Evolutionary conservation across 768 basidiomycete genomes (phyloP), one percentile per base, ranked within the genome.

Genomic region (Naematelia encephala): DNA sequence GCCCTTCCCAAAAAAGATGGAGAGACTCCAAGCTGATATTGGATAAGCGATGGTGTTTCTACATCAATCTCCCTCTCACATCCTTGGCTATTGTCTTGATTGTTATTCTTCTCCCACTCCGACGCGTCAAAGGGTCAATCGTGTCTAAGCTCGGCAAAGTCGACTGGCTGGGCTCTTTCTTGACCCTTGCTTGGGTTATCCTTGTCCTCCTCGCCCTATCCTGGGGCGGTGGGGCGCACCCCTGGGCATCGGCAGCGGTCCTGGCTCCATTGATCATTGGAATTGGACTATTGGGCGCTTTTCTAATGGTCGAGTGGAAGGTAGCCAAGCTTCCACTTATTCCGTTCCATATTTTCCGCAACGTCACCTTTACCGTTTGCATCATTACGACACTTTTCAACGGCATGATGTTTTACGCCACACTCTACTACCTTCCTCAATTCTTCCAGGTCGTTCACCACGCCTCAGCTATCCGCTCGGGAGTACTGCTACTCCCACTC

Each of bases 391-490:
- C 87, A 80, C 85, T 88, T 72, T 80, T 87, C 66, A 85, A 84
- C 82, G 77, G 77, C 11, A 60, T 62, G 52, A 63, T 67, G 2
- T 76, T 74, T 58, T 74, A 63, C 56, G 56, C 54, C 5, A 60
- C 85, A 8, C 70, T 87, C 12, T 88, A 84, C 73, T 88, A 87
- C 66, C 80, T 89, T 0, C 87, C 89, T 1, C 85, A 87, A 62
- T 88, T 84, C 70, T 87, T 88, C 76, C 87, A 89, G 76, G 83
- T 87, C 8, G 86, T 83, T 2, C 76, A 85, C n/a, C 85, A 84
- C 3, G 84, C 82, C 60, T 82, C 83, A 5, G 85, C 88, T 0
- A 83, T 88, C 44, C 82, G 80, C 69, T 83, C 82, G 2, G 85
- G 84, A 0, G 75, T 87, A 1, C 84, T 88, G 66, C 80, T 89